A percentile compares a stretch with the other conserved stretches of the same genome.
These are phyloP conservation scores for Spizellomyces punctatus DNA, from an alignment of 192 early-diverging fungal genomes.

Conservation along the genomic window DNA sequence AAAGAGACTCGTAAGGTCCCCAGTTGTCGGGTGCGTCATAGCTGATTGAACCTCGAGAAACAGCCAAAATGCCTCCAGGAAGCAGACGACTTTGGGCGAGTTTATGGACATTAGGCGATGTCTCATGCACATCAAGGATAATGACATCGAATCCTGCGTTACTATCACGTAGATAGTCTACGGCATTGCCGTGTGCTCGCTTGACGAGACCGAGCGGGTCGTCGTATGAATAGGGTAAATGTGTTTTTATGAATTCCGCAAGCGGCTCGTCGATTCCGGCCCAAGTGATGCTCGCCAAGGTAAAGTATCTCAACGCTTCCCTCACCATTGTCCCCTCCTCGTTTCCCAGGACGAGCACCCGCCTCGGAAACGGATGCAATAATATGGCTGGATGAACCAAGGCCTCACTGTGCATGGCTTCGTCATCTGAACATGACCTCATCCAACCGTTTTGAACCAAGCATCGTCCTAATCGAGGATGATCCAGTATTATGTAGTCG, in stretches of 20 bases:
- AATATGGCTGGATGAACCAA: slow-evolving; percentile 20
- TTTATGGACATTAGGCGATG: not conserved
- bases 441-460: too few relatives aligned
- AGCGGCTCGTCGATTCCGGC: too few relatives aligned
- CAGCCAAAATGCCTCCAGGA: slow-evolving; percentile 18
- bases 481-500: too few relatives aligned
- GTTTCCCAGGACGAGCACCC: slow-evolving; percentile 15
- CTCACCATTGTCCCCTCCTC: slow-evolving; percentile 4
- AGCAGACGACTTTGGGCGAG: slow-evolving; percentile 4
- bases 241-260: too few relatives aligned
- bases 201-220: not conserved
- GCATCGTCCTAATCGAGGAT: too few relatives aligned
- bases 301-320: slow-evolving; percentile 13
- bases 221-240: not conserved
- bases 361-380: slow-evolving; percentile 14
- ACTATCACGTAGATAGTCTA: not conserved
- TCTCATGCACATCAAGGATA: slow-evolving; percentile 5
- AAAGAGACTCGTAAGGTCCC: not conserved
- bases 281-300: not conserved
- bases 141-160: slow-evolving; percentile 8
- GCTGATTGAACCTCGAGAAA: not conserved
- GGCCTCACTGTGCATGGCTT: slow-evolving; percentile 11
- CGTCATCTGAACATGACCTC: slow-evolving; percentile 14
- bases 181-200: not conserved
- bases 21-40: not conserved